Conservation (phyloP, 345 rosid genomes). For the Mallotus nudiflorus region DNA sequence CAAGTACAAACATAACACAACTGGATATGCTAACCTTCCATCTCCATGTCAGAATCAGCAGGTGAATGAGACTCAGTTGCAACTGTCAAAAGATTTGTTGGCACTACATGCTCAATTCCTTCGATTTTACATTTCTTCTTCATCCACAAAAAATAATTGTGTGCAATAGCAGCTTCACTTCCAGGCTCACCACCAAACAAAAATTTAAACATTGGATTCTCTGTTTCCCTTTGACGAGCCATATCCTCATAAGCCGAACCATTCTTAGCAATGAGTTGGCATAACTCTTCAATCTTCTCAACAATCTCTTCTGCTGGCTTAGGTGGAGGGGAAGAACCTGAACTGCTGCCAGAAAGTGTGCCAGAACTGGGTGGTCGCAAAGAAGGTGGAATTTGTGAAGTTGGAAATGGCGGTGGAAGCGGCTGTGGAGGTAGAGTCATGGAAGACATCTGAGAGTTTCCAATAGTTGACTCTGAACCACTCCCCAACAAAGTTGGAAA, state of each 20-base stretch:
- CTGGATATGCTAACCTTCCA: conserved; percentile 62
- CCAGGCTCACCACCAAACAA: conserved; percentile 44
- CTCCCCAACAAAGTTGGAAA: conserved; percentile 27
- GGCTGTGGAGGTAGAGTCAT: conserved; percentile 27
- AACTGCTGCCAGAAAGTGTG: not conserved
- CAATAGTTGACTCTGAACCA: conserved; percentile 14
- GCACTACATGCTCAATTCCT: conserved; percentile 18
- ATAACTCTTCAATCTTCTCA: conserved; percentile 39
- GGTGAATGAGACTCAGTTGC: conserved; percentile 28
- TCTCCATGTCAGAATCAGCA: conserved; percentile 79
- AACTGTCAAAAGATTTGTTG: conserved; percentile 13
- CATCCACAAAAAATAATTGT: conserved; percentile 42
- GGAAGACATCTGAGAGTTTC: conserved; percentile 24
- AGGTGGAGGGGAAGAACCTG: conserved; percentile 32
- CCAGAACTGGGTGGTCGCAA: conserved; percentile 7
- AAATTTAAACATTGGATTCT: conserved; percentile 41
- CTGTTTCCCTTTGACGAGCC: conserved; percentile 27
- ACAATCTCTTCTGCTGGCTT: conserved; percentile 36
- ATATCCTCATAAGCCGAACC: conserved; percentile 43
- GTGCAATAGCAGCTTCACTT: conserved; percentile 41
- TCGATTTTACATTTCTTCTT: conserved; percentile 28
- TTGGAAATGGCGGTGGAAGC: conserved; percentile 33
- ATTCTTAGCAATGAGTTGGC: conserved; percentile 40
- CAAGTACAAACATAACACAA: not conserved
- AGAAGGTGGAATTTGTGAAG: conserved; percentile 12